phyloP scores from a whole-genome alignment of 1,284 basidiomycete species.

The Ustilago hordei region DNA sequence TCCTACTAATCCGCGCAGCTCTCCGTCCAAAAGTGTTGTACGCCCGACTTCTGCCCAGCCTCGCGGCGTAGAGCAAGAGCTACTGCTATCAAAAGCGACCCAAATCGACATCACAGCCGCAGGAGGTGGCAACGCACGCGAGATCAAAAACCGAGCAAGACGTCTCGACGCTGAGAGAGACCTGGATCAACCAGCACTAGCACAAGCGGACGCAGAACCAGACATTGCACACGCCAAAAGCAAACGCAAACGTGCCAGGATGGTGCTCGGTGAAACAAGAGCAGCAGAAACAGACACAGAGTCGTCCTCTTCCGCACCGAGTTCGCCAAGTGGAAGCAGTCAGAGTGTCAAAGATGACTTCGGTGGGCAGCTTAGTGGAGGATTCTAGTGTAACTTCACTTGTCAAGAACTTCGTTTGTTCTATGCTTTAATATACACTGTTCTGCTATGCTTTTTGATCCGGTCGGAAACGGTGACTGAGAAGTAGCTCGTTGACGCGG shows the following conservation, averaged over 20 bases:
- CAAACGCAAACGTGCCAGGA: constrained; percentile 47
- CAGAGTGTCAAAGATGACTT: constrained; percentile 74
- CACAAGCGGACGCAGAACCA: constrained; percentile 26
- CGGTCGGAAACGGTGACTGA: constrained; percentile 76
- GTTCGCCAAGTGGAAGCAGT: constrained; percentile 39
- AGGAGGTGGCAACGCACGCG: constrained; percentile 17
- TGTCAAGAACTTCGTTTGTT: not conserved
- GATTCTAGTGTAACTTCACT: constrained; percentile 5
- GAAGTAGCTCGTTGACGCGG: constrained; percentile 80
- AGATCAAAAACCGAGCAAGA: constrained; percentile 38
- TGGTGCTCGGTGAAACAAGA: constrained; percentile 48
- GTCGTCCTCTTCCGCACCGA: constrained; percentile 20
- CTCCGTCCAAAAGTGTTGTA: constrained; percentile 2
- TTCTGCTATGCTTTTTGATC: not conserved
- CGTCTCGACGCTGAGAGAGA: constrained; percentile 44
- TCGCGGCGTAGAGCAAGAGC: constrained; percentile 22
- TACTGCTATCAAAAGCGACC: constrained; percentile 33
- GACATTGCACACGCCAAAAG: constrained; percentile 32
- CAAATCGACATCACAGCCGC: constrained; percentile 30
- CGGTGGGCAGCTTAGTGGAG: constrained; percentile 52
- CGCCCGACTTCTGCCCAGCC: constrained; percentile 31
- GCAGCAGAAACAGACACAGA: constrained; percentile 37
- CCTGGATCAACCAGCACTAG: constrained; percentile 42
- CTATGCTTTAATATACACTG: constrained; percentile 4
- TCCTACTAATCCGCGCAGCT: not conserved